These are phyloP conservation scores for Pythium utonaiense DNA, from an alignment of 352 stramenopile genomes.

Conservation along the genomic window DNA sequence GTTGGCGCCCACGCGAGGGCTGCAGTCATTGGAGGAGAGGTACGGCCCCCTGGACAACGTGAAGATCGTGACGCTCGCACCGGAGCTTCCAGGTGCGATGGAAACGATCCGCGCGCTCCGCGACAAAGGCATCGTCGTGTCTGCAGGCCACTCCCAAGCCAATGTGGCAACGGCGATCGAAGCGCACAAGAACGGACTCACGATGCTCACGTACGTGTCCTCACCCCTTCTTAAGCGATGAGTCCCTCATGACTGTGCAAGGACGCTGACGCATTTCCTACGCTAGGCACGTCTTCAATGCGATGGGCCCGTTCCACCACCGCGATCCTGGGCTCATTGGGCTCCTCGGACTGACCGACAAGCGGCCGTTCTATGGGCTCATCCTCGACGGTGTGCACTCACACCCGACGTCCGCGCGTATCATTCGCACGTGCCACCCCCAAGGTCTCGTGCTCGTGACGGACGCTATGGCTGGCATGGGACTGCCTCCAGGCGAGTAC, in stretches of 20 bases:
- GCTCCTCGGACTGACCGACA: slow-evolving; percentile 54
- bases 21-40: slow-evolving; percentile 44
- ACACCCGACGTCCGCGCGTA: slow-evolving; percentile 70
- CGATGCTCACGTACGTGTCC: slow-evolving; percentile 70
- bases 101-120: slow-evolving; percentile 44
- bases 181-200: slow-evolving; percentile 60
- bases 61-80: slow-evolving; percentile 83
- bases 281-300: slow-evolving; percentile 86
- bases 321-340: slow-evolving; percentile 87
- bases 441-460: slow-evolving; percentile 79
- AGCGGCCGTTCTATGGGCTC: slow-evolving; percentile 70
- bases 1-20: slow-evolving; percentile 30
- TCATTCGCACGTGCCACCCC: slow-evolving; percentile 80
- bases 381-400: slow-evolving; percentile 89
- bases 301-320: slow-evolving; percentile 91
- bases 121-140: slow-evolving; percentile 46
- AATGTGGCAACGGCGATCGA: slow-evolving; percentile 63
- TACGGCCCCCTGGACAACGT: slow-evolving; percentile 63
- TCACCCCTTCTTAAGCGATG: no score
- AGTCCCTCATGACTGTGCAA: no score
- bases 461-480: slow-evolving; percentile 83
- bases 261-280: no score
- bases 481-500: slow-evolving; percentile 61
- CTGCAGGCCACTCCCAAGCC: slow-evolving; percentile 75
- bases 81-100: slow-evolving; percentile 72